These are phyloP conservation scores for Hyaloperonospora arabidopsidis DNA, from an alignment of 352 stramenopile species.

Conservation along the genomic window DNA sequence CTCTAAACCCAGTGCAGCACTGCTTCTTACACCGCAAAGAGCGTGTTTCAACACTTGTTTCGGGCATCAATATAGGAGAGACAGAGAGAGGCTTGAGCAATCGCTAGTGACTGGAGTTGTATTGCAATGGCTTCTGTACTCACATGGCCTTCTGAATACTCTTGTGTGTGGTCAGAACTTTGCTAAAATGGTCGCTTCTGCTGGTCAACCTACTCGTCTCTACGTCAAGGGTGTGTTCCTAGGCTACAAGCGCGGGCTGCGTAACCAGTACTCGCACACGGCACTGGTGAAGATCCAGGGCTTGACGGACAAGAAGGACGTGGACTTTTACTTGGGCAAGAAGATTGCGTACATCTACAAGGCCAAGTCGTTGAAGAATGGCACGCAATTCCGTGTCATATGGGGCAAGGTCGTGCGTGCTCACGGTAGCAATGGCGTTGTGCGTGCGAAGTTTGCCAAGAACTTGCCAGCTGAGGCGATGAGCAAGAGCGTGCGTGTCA, in stretches of 20 bases:
- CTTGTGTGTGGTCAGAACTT: constrained; percentile 60
- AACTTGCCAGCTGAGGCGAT: constrained; percentile 96
- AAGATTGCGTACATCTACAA: constrained; percentile 99
- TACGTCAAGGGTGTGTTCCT: constrained; percentile 99
- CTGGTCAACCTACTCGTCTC: constrained; percentile 91
- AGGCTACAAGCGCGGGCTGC: constrained; percentile 96
- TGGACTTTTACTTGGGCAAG: constrained; percentile 99
- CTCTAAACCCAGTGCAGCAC: background rate
- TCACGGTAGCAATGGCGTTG: constrained; percentile 97
- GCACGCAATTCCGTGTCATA: constrained; percentile 97
- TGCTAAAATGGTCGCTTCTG: constrained; percentile 85
- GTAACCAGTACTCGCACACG: constrained; percentile 97
- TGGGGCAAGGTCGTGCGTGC: constrained; percentile 97
- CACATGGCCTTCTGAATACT: too few relatives aligned
- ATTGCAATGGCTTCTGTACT: too few relatives aligned
- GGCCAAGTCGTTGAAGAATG: constrained; percentile 90
- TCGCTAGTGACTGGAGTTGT: too few relatives aligned
- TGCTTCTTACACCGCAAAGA: constrained; percentile 11
- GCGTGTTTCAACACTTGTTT: too few relatives aligned
- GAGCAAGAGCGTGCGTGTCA: constrained; percentile 94
- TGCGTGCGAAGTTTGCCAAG: constrained; percentile 97
- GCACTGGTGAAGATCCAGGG: constrained; percentile 99
- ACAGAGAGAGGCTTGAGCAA: too few relatives aligned
- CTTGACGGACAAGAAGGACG: constrained; percentile 96
- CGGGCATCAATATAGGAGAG: too few relatives aligned